These are phyloP conservation scores for Globisporangium splendens DNA, from an alignment of 352 stramenopile genomes.

Conservation along the genomic window DNA sequence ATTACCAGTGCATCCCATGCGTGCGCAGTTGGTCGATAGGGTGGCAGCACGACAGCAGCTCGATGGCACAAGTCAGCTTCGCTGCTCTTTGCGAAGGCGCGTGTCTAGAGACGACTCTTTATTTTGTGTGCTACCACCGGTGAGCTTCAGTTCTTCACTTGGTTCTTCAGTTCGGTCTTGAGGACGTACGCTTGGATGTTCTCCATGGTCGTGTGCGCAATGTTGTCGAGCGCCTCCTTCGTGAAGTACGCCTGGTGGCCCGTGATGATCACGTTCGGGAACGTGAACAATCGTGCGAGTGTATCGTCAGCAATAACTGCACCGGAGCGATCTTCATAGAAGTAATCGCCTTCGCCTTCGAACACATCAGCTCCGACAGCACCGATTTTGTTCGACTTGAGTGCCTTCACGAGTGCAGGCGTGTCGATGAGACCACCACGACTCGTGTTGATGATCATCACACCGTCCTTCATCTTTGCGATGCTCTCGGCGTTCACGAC, in stretches of 20 bases:
- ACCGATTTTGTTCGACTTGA: constrained; percentile 78
- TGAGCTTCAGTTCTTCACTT: constrained; percentile 38
- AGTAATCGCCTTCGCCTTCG: constrained; percentile 71
- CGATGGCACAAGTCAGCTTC: no score
- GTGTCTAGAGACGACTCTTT: no score
- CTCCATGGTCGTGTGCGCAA: constrained; percentile 65
- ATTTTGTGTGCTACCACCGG: no score
- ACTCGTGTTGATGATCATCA: constrained; percentile 91
- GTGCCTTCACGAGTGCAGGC: constrained; percentile 65
- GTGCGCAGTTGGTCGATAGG: no score
- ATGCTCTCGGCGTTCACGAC: constrained; percentile 82
- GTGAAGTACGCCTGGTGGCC: constrained; percentile 83
- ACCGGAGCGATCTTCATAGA: constrained; percentile 73
- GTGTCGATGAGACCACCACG: constrained; percentile 87
- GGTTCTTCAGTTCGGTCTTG: constrained; percentile 44
- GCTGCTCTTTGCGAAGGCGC: no score
- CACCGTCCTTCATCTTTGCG: constrained; percentile 82
- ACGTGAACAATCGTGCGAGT: constrained; percentile 75
- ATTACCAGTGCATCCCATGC: no score
- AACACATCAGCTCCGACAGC: constrained; percentile 88
- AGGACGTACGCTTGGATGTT: constrained; percentile 62
- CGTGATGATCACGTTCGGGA: constrained; percentile 81
- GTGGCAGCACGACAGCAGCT: no score
- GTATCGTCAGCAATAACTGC: constrained; percentile 64
- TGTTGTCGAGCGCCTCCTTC: constrained; percentile 69